phyloP scores from a whole-genome alignment of 2,329 filamentous ascomycete species.

The Colletotrichum euphorbiae region DNA sequence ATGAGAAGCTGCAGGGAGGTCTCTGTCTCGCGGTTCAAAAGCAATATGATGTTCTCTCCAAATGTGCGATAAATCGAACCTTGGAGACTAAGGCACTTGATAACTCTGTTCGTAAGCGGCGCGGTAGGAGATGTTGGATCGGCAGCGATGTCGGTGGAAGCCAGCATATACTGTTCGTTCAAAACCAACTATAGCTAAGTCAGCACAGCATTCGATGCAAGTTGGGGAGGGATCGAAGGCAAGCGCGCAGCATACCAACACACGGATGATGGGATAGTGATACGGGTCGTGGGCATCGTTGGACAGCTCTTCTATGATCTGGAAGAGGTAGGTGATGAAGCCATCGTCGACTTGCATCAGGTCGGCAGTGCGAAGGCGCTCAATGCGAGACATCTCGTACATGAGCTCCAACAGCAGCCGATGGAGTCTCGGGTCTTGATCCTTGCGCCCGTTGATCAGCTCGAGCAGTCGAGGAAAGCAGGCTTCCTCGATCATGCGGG shows the following conservation, averaged over 20 bases:
- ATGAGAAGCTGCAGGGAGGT: slow-evolving; percentile 96
- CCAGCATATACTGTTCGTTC: slow-evolving; percentile 98
- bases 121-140: slow-evolving; percentile 55
- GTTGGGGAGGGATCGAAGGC: slow-evolving; percentile 39
- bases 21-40: slow-evolving; percentile 94
- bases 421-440: slow-evolving; percentile 79
- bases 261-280: slow-evolving; percentile 93
- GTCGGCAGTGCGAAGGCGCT: slow-evolving; percentile 81
- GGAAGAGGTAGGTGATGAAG: slow-evolving; percentile 86
- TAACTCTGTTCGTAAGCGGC: slow-evolving; percentile 87
- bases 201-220: slow-evolving; percentile 26
- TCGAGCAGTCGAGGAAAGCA: slow-evolving; percentile 87
- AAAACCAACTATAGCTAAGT: slow-evolving; percentile 77
- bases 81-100: slow-evolving; percentile 87
- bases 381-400: slow-evolving; percentile 96
- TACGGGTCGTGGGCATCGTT: slow-evolving; percentile 93
- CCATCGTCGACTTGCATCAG: slow-evolving; percentile 80
- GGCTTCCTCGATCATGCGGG: slow-evolving; percentile 87
- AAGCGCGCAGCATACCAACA: slow-evolving; percentile 71
- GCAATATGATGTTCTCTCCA: slow-evolving; percentile 95
- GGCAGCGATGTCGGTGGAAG: slow-evolving; percentile 65
- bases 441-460: slow-evolving; percentile 75
- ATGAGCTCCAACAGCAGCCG: slow-evolving; percentile 86
- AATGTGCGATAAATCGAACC: slow-evolving; percentile 91
- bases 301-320: slow-evolving; percentile 87